Percentiles rank a stretch among this genome's conserved stretches.
Evolutionary conservation across 495 filamentous ascomycete genomes (phyloP).

Genomic region (Neurospora tetrasperma): DNA sequence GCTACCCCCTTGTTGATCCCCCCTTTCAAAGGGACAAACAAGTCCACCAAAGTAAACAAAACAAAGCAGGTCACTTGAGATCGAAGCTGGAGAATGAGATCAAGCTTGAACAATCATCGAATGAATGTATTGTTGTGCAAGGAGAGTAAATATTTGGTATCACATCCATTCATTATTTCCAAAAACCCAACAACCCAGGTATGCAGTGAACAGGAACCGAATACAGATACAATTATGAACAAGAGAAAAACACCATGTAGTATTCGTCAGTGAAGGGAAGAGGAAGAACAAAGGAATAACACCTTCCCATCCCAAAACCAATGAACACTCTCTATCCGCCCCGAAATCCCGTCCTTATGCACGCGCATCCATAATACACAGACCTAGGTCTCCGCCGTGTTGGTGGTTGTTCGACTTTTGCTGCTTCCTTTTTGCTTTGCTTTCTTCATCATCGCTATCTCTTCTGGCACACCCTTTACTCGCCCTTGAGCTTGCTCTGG

Average conservation of each 20-base stretch:
- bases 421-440: not conserved
- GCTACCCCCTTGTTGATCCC: not conserved
- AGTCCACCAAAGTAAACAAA: not conserved
- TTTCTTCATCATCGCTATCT: not conserved
- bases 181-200: not conserved
- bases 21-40: not conserved
- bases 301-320: not conserved
- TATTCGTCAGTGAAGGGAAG: not conserved
- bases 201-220: not conserved
- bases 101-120: not conserved
- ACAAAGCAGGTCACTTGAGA: not conserved
- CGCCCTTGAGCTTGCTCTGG: slow-evolving; percentile 63
- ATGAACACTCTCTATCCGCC: not conserved
- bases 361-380: not conserved
- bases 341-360: not conserved
- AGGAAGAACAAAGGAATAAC: not conserved
- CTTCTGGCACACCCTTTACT: slow-evolving; percentile 32
- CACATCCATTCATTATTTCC: slow-evolving; percentile 1
- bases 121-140: slow-evolving; percentile 1
- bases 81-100: not conserved
- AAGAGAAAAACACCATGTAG: not conserved
- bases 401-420: not conserved
- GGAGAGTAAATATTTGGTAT: slow-evolving; percentile 1
- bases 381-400: not conserved
- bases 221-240: not conserved